Base-by-base conservation (phyloP, 2,329 filamentous ascomycete genomes). In the Claviceps purpurea region DNA sequence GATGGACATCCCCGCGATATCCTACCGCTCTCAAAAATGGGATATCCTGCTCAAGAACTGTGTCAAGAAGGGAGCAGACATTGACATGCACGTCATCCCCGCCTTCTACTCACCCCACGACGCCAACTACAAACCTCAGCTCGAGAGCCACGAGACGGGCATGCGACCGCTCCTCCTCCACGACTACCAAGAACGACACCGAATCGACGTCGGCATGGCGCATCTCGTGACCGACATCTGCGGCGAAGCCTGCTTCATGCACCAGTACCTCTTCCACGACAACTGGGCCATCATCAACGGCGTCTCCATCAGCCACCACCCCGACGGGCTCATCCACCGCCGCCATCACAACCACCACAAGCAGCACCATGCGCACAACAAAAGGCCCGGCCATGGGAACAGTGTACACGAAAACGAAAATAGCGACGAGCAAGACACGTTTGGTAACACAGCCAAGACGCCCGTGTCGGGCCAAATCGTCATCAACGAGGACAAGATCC, bases 251-350 rank as follows among this genome's bases (percentile, higher is more conserved):
- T 74, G 72, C 56, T 74, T 73, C 58, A 65, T 75, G 56, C 71
- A 74, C 57, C 68, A 71, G 6, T 74, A 72, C 54, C 59, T 64
- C 37, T 74, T 75, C 59, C 62, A 59, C 41, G 71, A 73, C 57
- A 64, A 68, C 57, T 76, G 73, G 73, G 64, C 74, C 4, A 64
- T 76, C 5, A 68, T 73, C 44, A 75, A 74, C 55, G 73, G 73
- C 5, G 64, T 72, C 57, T 69, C 70, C 34, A 64, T 76, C 53
- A 67, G 64, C 42, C 65, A 72, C 47, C 72, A 74, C 56, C 65
- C 66, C 0, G 64, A 68, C 50, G 67, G 68, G 2, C 62, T 70
- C 37, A 60, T 60, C 20, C 41, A 47, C 22, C 22, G 42, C n/a
- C 16, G 49, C 10, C 43, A 49, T 18, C 22, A 11, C 26, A 30